These are phyloP conservation scores for Aspergillus olivimuriae DNA, from an alignment of 495 filamentous ascomycete genomes.

Conservation along the genomic window DNA sequence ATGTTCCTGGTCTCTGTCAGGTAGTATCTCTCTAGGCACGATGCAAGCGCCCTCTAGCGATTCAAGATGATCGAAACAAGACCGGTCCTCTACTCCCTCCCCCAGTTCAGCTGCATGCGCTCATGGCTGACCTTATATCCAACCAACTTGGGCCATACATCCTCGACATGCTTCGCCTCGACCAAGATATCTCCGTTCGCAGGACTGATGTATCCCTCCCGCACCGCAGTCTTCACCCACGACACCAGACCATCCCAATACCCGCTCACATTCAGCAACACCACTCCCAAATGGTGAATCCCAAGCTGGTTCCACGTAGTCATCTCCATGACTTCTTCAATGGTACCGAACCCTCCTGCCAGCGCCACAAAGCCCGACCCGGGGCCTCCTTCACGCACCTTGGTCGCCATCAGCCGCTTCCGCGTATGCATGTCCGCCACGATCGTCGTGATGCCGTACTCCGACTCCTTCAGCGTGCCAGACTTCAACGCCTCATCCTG, in stretches of 20 bases:
- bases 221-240: conserved; percentile 77
- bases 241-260: conserved; percentile 82
- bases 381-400: conserved; percentile 71
- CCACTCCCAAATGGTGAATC: conserved; percentile 77
- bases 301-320: conserved; percentile 97
- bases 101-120: conserved; percentile 78
- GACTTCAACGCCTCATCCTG: conserved; percentile 22
- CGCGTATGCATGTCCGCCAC: conserved; percentile 94
- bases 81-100: conserved; percentile 45
- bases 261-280: conserved; percentile 78
- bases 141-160: conserved; percentile 61
- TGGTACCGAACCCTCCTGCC: conserved; percentile 85
- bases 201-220: conserved; percentile 65
- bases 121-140: conserved; percentile 70
- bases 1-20: background rate
- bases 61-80: too few relatives aligned
- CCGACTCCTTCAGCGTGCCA: conserved; percentile 53
- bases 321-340: conserved; percentile 96
- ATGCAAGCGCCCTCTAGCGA: too few relatives aligned
- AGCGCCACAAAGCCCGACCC: conserved; percentile 88
- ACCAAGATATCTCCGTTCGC: conserved; percentile 68
- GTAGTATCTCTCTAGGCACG: conserved; percentile 1
- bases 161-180: conserved; percentile 64
- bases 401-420: conserved; percentile 84
- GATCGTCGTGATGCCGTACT: conserved; percentile 79